phyloP scores from a whole-genome alignment of 2,329 filamentous ascomycete species.

The Fusarium denticulatum region DNA sequence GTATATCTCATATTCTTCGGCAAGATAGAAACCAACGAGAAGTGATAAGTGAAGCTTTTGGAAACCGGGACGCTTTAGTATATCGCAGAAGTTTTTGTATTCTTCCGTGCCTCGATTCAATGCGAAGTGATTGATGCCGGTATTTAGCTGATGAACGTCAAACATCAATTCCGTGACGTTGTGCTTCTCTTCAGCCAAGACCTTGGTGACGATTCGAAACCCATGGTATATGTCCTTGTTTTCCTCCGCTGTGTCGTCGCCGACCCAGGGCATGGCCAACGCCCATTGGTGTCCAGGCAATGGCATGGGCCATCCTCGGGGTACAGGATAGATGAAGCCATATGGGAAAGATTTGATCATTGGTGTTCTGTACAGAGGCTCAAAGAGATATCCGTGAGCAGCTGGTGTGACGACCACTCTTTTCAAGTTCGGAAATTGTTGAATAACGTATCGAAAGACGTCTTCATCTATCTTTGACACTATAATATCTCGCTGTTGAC shows the following conservation, averaged over 20 bases:
- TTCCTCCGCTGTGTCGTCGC: not conserved
- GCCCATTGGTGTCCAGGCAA: rapidly evolving
- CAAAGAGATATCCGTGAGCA: not conserved
- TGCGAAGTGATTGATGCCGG: not conserved
- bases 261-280: not conserved
- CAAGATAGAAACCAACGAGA: not conserved
- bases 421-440: no score
- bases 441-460: not conserved
- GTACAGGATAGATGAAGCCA: not conserved
- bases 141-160: not conserved
- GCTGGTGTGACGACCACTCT: not conserved
- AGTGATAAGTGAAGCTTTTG: not conserved
- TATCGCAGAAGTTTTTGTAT: not conserved
- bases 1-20: not conserved
- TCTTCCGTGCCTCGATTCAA: not conserved
- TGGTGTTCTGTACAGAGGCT: not conserved
- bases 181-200: not conserved
- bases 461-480: not conserved
- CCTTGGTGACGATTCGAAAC: not conserved
- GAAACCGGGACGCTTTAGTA: not conserved
- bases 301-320: not conserved
- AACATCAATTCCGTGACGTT: not conserved
- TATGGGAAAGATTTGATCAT: not conserved
- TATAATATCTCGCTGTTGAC: rapidly evolving
- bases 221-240: not conserved